Base-by-base conservation (phyloP, 2,329 filamentous ascomycete species). In the Aureobasidium sp. region DNA sequence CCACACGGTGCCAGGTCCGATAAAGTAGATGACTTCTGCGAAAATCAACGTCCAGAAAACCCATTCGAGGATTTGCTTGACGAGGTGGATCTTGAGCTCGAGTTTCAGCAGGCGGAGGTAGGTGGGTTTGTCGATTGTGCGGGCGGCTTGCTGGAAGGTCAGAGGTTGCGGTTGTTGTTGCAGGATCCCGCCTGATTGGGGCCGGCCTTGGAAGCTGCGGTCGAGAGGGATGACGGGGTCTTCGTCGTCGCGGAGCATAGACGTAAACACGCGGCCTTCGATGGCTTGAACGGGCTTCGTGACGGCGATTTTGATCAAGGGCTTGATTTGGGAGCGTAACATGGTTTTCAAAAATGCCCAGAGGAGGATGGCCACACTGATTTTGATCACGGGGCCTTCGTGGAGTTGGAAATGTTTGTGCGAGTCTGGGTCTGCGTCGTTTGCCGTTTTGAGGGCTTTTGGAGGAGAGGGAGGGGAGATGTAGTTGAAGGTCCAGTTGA, bases 221-320 rank as follows among this genome's bases (percentile, higher is more conserved):
- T 57, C 56, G 22, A 57, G 39, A 2, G 56, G 49, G 1, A 57
- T 34, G 19, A 57, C 52, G 0, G 56, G 35, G 19, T 56, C 56
- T 25, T 55, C 56, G 2, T 49, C 44, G 34, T 57, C 53, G 5
- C 37, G 44, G 6, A 57, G 56, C 35, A 57, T 35, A 3, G 56
- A 57, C 2, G 49, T 42, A 16, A 49, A 44, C 4, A 57, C 30
- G 4, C 56, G 54, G 7, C 14, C 29, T 6, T 45, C 1, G 4
- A 52, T 38, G 4, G 42, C 35, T 4, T 47, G 16, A 4, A 56
- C 8, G 4, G 56, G 53, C 16, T 44, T 27, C 12, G 10, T 14
- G 12, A 50, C 12, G 6, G 47, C 12, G 3, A 47, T 8, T 10
- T 29, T 21, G 25, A 53, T 17, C 16, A 53, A 12, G 16, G 51